Evolutionary conservation across 768 basidiomycete genomes (phyloP).

Genomic region (Astraeus odoratus): DNA sequence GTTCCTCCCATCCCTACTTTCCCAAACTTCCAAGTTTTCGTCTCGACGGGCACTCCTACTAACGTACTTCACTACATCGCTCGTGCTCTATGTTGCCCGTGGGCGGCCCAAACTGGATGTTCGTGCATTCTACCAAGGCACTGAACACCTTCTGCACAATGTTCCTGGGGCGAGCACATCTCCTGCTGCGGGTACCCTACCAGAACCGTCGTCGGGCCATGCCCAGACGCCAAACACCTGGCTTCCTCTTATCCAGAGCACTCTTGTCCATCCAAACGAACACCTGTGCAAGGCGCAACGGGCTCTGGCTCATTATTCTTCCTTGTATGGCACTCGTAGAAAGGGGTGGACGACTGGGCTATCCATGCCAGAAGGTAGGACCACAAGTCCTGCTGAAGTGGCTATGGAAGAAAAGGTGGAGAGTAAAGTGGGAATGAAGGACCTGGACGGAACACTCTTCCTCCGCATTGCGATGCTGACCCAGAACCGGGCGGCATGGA

Average conservation of each 20-base stretch:
- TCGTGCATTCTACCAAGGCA: conserved; percentile 13
- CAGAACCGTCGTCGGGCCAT: conserved; percentile 26
- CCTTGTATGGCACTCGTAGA: conserved; percentile 35
- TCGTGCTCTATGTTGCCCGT: conserved; percentile 44
- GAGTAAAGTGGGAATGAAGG: conserved; percentile 15
- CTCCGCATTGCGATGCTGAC: conserved; percentile 48
- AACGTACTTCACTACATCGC: conserved; percentile 41
- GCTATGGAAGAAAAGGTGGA: conserved; percentile 18
- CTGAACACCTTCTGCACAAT: conserved; percentile 10
- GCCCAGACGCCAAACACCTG: conserved; percentile 46
- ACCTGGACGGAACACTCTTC: conserved; percentile 60
- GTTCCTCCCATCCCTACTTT: conserved; percentile 46
- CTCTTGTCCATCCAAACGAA: conserved; percentile 52
- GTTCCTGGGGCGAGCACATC: conserved; percentile 14
- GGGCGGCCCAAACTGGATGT: conserved; percentile 39
- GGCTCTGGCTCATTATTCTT: conserved; percentile 39
- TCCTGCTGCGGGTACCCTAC: conserved; percentile 23
- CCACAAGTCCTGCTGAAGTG: conserved; percentile 9
- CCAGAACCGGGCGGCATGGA: conserved; percentile 33
- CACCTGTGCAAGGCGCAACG: conserved; percentile 43
- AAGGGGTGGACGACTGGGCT: conserved; percentile 17
- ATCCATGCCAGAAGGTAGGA: not conserved
- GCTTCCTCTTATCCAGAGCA: conserved; percentile 47
- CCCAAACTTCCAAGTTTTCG: conserved; percentile 42
- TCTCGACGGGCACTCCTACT: conserved; percentile 44